These are phyloP conservation scores for Ceraceosorus bombacis DNA, from an alignment of 1,284 basidiomycete genomes.

Conservation along the genomic window DNA sequence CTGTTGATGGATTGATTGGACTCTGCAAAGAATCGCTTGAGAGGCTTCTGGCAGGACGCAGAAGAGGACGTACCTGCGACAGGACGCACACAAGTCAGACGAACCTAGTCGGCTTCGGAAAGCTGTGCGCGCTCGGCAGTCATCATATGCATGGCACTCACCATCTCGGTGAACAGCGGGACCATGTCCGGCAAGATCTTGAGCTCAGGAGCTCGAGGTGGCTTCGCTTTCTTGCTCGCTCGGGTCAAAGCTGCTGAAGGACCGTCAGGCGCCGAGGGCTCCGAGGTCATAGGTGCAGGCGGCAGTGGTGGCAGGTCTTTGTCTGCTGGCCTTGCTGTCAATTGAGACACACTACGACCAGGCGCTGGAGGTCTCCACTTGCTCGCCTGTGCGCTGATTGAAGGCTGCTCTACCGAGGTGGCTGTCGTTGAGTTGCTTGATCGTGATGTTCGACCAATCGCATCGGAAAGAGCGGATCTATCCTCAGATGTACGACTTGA, in stretches of 20 bases:
- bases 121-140: too few relatives aligned
- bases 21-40: too few relatives aligned
- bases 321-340: conserved; percentile 10
- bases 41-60: too few relatives aligned
- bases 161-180: conserved; percentile 41
- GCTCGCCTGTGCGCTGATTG: background rate
- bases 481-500: background rate
- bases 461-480: background rate
- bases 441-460: too few relatives aligned
- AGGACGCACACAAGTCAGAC: too few relatives aligned
- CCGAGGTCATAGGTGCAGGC: background rate
- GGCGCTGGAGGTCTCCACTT: conserved; percentile 9
- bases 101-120: too few relatives aligned
- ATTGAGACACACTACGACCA: conserved; percentile 1
- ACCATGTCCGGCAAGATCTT: conserved; percentile 53
- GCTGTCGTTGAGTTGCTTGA: background rate
- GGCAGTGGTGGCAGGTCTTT: conserved; percentile 34
- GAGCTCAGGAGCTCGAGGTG: conserved; percentile 67
- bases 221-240: conserved; percentile 52
- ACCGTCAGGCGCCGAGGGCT: conserved; percentile 12
- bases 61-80: too few relatives aligned
- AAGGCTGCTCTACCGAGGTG: background rate
- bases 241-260: conserved; percentile 32
- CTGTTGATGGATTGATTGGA: too few relatives aligned
- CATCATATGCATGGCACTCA: conserved; percentile 1